Evolutionary conservation across 2,329 filamentous ascomycete genomes (phyloP).

Genomic region (Eurotiales sp.): DNA sequence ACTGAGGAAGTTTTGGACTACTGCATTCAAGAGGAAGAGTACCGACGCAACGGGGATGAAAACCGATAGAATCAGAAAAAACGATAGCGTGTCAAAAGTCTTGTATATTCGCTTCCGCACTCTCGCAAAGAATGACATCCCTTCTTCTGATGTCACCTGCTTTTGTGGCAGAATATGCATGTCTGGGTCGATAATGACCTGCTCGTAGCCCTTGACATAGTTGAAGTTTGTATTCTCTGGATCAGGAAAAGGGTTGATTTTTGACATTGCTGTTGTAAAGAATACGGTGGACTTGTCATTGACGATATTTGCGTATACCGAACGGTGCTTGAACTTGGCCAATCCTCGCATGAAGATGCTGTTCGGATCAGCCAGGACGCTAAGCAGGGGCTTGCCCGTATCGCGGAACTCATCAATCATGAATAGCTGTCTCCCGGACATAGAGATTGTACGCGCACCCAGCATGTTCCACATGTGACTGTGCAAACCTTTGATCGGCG

Average conservation of each 20-base stretch:
- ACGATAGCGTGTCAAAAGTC: slow-evolving; percentile 55
- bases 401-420: slow-evolving; percentile 80
- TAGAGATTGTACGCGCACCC: slow-evolving; percentile 74
- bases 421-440: slow-evolving; percentile 83
- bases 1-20: slow-evolving; percentile 72
- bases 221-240: slow-evolving; percentile 66
- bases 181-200: slow-evolving; percentile 66
- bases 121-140: slow-evolving; percentile 17
- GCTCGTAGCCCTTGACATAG: slow-evolving; percentile 68
- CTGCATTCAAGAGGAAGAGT: slow-evolving; percentile 70
- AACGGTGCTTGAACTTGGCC: slow-evolving; percentile 69
- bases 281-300: slow-evolving; percentile 80
- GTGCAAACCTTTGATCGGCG: slow-evolving; percentile 62
- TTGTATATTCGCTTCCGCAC: slow-evolving; percentile 31
- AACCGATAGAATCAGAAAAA: slow-evolving; percentile 62
- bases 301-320: slow-evolving; percentile 78
- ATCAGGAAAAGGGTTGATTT: slow-evolving; percentile 72
- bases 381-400: slow-evolving; percentile 74
- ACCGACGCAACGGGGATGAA: slow-evolving; percentile 70
- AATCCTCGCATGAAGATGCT: slow-evolving; percentile 84
- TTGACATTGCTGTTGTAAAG: slow-evolving; percentile 76
- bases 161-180: slow-evolving; percentile 22
- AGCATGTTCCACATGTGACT: slow-evolving; percentile 77
- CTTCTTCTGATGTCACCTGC: slow-evolving; percentile 16
- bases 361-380: slow-evolving; percentile 74